These are phyloP conservation scores for Ocimum tenuiflorum DNA, from an alignment of 257 asterid genomes.

Conservation along the genomic window DNA sequence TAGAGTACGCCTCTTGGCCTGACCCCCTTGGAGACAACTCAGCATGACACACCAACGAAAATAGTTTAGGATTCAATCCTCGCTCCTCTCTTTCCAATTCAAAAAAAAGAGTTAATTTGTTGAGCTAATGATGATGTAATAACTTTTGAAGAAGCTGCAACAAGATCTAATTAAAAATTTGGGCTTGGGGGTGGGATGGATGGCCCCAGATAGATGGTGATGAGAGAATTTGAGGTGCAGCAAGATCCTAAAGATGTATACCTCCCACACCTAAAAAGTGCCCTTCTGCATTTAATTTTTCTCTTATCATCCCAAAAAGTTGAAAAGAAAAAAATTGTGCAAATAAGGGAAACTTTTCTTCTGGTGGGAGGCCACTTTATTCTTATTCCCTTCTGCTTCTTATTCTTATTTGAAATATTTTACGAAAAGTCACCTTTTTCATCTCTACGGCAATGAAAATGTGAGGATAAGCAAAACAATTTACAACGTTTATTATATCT, in stretches of 20 bases:
- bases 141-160: not conserved
- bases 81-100: no score
- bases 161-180: not conserved
- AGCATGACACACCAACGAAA: no score
- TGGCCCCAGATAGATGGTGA: constrained; percentile 11
- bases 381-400: constrained; percentile 19
- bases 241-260: no score
- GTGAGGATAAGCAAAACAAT: no score
- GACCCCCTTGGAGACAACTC: no score
- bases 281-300: no score
- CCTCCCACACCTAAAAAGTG: no score
- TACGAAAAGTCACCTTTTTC: no score
- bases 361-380: constrained; percentile 25
- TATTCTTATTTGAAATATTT: constrained; percentile 12
- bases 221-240: constrained; percentile 9
- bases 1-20: no score
- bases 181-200: not conserved
- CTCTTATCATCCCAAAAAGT: constrained; percentile 1
- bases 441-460: no score
- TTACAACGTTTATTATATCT: constrained; percentile 8
- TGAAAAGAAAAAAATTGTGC: constrained; percentile 1
- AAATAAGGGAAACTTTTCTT: constrained; percentile 16
- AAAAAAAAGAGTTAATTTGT: no score
- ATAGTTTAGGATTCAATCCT: no score
- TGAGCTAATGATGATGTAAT: not conserved